These are phyloP conservation scores for Bipolaris sorokiniana DNA, from an alignment of 2,329 filamentous ascomycete genomes.

Conservation along the genomic window DNA sequence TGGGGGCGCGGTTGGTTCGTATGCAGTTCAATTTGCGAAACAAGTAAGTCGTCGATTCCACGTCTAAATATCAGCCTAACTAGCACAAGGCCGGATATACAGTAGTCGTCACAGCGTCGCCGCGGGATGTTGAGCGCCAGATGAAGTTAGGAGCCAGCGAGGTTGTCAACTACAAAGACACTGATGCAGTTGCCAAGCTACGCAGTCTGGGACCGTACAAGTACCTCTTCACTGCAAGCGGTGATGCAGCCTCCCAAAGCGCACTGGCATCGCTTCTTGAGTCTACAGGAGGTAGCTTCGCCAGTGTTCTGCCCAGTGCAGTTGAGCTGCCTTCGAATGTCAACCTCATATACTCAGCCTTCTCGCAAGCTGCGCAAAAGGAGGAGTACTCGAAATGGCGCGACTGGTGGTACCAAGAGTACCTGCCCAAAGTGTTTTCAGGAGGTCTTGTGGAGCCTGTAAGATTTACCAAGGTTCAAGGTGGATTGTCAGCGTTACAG, in stretches of 20 bases:
- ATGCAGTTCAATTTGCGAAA: conserved; percentile 37
- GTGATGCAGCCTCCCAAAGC: conserved; percentile 33
- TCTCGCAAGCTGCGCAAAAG: conserved; percentile 35
- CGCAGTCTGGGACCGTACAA: conserved; percentile 33
- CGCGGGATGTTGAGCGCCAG: conserved; percentile 31
- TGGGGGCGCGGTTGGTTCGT: conserved; percentile 36
- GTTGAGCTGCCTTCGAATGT: conserved; percentile 33
- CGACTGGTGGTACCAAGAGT: conserved; percentile 35
- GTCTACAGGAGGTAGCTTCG: conserved; percentile 29
- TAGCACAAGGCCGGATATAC: conserved; percentile 31
- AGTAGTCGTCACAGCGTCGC: conserved; percentile 34
- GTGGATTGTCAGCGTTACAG: conserved; percentile 30
- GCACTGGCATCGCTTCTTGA: conserved; percentile 31
- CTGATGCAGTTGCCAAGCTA: conserved; percentile 30
- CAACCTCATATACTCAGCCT: conserved; percentile 31
- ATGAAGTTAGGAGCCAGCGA: conserved; percentile 30
- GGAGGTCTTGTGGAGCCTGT: conserved; percentile 30
- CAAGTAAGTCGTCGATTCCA: conserved; percentile 18
- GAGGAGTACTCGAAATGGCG: conserved; percentile 30
- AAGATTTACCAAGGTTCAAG: conserved; percentile 30
- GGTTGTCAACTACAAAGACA: conserved; percentile 36
- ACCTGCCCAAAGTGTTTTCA: conserved; percentile 32
- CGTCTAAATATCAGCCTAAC: background rate
- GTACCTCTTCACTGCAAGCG: conserved; percentile 36
- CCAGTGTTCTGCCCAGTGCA: conserved; percentile 29